A percentile compares a stretch with the other conserved stretches of the same genome.
Evolutionary conservation across 768 basidiomycete genomes (phyloP).

Genomic region (Agrocybe chaxingu): DNA sequence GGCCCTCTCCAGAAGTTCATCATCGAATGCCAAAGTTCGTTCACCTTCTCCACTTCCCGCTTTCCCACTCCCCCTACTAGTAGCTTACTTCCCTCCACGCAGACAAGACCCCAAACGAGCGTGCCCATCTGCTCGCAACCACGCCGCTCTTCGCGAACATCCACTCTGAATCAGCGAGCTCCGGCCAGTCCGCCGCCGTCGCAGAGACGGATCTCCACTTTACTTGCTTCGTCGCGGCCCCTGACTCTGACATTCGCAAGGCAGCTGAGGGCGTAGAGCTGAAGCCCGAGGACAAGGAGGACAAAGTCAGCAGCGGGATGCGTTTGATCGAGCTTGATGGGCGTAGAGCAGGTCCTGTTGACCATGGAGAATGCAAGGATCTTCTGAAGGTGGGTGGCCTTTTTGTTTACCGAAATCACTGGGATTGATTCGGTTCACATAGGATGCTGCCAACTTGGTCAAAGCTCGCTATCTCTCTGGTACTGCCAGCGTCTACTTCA

Average conservation of each 20-base stretch:
- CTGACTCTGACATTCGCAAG: constrained; percentile 35
- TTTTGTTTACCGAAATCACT: background rate
- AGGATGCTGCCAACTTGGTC: constrained; percentile 69
- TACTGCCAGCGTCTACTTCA: constrained; percentile 58
- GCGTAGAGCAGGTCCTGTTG: constrained; percentile 71
- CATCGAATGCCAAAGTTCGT: constrained; percentile 53
- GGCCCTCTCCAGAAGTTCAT: constrained; percentile 69
- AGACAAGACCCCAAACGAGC: constrained; percentile 71
- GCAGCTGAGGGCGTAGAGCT: constrained; percentile 19
- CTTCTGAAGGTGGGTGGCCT: constrained; percentile 48
- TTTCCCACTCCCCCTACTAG: too few relatives aligned
- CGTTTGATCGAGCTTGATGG: constrained; percentile 87
- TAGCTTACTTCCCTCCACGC: background rate
- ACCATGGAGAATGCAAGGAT: constrained; percentile 62
- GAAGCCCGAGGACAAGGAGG: constrained; percentile 13
- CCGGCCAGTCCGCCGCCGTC: constrained; percentile 65
- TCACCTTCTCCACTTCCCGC: too few relatives aligned
- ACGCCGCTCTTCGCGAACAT: constrained; percentile 71
- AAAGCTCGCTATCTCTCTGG: constrained; percentile 55
- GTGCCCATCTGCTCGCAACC: constrained; percentile 72
- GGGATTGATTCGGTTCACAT: background rate
- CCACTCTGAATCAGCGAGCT: constrained; percentile 64
- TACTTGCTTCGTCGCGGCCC: constrained; percentile 78
- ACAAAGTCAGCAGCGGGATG: constrained; percentile 23
- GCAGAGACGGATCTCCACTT: constrained; percentile 82